Evolutionary conservation across 768 basidiomycete species (phyloP).

Genomic region (Calvatia gigantea): DNA sequence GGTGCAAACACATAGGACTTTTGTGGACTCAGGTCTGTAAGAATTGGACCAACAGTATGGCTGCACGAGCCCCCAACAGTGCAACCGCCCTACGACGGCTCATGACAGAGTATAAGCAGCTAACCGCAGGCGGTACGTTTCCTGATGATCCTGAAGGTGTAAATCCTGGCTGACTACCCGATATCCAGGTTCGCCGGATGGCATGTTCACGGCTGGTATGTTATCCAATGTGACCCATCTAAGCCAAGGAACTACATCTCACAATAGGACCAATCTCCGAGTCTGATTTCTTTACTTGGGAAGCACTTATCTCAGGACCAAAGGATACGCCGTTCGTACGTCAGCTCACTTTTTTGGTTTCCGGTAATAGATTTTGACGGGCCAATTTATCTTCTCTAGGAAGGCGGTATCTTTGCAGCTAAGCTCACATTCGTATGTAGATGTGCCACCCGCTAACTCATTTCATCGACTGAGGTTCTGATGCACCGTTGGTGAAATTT

Average conservation of each 20-base stretch:
- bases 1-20: not conserved
- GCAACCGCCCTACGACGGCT: conserved; percentile 79
- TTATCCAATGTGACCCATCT: conserved; percentile 4
- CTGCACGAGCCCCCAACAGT: conserved; percentile 47
- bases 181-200: conserved; percentile 74
- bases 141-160: not conserved
- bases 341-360: conserved; percentile 12
- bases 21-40: not conserved
- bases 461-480: not conserved
- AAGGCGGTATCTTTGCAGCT: conserved; percentile 93
- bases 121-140: conserved; percentile 68
- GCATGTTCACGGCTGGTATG: conserved; percentile 91
- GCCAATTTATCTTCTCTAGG: conserved; percentile 40
- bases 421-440: conserved; percentile 86
- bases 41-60: conserved; percentile 23
- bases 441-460: not conserved
- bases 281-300: conserved; percentile 95
- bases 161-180: not conserved
- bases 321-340: conserved; percentile 92
- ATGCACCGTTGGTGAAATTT: conserved; percentile 11
- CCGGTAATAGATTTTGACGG: not conserved
- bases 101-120: conserved; percentile 91
- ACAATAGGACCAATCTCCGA: conserved; percentile 79
- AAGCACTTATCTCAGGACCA: conserved; percentile 90
- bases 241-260: conserved; percentile 10